Base-by-base conservation (phyloP, 495 filamentous ascomycete species). In the Podospora pseudoanserina region DNA sequence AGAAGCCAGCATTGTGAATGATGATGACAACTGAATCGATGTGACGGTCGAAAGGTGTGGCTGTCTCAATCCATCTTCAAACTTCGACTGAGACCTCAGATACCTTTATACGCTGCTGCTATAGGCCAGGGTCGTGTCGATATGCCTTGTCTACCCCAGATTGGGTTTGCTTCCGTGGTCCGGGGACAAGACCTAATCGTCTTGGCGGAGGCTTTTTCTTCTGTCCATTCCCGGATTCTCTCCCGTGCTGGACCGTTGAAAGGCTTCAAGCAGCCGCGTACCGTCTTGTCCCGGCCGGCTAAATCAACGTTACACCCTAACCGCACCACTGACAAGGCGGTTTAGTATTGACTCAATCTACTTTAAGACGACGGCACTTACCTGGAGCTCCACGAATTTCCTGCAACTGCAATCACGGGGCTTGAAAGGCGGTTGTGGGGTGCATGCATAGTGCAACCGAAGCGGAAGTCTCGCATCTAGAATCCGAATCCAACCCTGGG, bases 271-370 rank as follows among this genome's bases (percentile, higher is more conserved):
- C 3, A 57, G 59, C 68, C 65, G 63, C 15, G 64, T 65, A 32
- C 71, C 71, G 71, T 58, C 66, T 69, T 56, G 64, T 67, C 68
- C 71, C 68, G 63, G 64, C 68, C 68, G 71, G 71, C 55, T 73
- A 73, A 73, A 71, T 49, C 39, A 13, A 11, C 39, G 44, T 64
- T 28, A 4, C 11, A 30, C 39, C 27, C 60, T 9, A 0, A 32
- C 39, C 39, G 39, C 39, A 13, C 72, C 72, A 73, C 67, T 73
- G 13, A 67, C 60, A 67, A 18, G 20, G 2, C 13, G 3, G 28
- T 16, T 49, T 11, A 30, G 58, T 26, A 69, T 70, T 67, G 65
- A 30, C 54, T 23, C 60, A 66, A 66, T 73, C 55, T 69, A 53
- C 20, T 30, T 54, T 54, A 64, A 32, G 53, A 7, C 63, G 30